Conservation (phyloP, 2,329 filamentous ascomycete species). For the Claviceps purpurea region DNA sequence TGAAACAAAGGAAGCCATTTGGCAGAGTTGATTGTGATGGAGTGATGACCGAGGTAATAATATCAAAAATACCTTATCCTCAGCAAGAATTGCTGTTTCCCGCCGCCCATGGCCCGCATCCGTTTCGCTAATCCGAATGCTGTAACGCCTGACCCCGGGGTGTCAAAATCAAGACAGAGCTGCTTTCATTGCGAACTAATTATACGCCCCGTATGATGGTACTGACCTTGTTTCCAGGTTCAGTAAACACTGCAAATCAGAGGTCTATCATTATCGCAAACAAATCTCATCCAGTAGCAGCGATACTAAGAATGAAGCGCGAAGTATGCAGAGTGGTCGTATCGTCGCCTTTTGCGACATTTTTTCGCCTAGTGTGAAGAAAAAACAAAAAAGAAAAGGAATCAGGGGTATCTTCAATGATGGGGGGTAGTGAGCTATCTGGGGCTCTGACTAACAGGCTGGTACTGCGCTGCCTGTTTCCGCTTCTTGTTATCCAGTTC, state of each 20-base stretch:
- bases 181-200: slow-evolving; percentile 1
- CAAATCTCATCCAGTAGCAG: neutral
- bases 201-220: neutral
- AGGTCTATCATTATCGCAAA: neutral
- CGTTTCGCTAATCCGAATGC: slow-evolving; percentile 4
- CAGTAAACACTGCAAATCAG: neutral
- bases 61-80: slow-evolving; percentile 7
- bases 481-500: slow-evolving; percentile 36
- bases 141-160: slow-evolving; percentile 9
- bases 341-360: neutral
- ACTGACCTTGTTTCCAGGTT: neutral
- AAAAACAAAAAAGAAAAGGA: slow-evolving; percentile 3
- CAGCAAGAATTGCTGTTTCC: slow-evolving; percentile 1
- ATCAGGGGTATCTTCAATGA: slow-evolving; percentile 7
- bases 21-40: neutral
- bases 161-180: slow-evolving; percentile 4
- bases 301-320: neutral
- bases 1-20: neutral
- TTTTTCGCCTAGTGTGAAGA: slow-evolving; percentile 1
- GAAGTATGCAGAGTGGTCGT: neutral
- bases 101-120: neutral
- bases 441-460: slow-evolving; percentile 21
- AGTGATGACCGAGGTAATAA: slow-evolving; percentile 2
- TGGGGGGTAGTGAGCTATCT: slow-evolving; percentile 8
- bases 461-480: slow-evolving; percentile 19